Evolutionary conservation across 2,329 filamentous ascomycete genomes (phyloP), one percentile per base, ranked within the genome.

Genomic region (Pyrenophora tritici-repentis): DNA sequence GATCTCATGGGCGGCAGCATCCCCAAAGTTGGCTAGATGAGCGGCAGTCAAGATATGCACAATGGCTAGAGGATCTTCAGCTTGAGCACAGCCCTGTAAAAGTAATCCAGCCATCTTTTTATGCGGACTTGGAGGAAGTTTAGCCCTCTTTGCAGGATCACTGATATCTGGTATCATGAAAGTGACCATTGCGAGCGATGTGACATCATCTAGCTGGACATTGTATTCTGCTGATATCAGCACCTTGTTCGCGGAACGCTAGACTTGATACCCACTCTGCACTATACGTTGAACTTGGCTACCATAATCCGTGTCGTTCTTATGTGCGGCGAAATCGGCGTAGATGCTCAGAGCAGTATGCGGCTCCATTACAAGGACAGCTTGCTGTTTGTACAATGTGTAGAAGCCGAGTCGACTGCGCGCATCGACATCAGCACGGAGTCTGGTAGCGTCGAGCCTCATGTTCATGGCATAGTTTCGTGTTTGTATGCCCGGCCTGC

Each of bases 11-110:
- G 50, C 56, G 26, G 40, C 42, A 4, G 45, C 38, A 7, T 57
- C 24, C 16, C 51, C 61, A 16, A 48, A 33, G 14, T 32, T 50
- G 36, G 46, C 59, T 9, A 61, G 50, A 47, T 67, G 62, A 13
- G 68, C 55, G 16, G 62, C 64, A n/a, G 54, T 61, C 24, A 71
- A 37, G 33, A 72, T 58, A 42, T 69, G 65, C 6, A 70, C 53
- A 9, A 66, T 63, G 7, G 71, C 65, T 6, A 64, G 47, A 2
- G 61, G 55, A 4, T 73, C 70, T 42, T 55, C 52, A n/a, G 60
- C 60, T 12, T 64, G 59, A 7, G 61, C 65, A 49, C 66, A 70
- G 9, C 63, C 69, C 35, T 71, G 49, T 3, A 73, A 57, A 12
- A 73, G 37, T 0, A 53, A 26, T 4, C 31, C 47, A 6, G 63